Conservation (phyloP, 140 eudicot genomes). For the Flaveria floridana region DNA sequence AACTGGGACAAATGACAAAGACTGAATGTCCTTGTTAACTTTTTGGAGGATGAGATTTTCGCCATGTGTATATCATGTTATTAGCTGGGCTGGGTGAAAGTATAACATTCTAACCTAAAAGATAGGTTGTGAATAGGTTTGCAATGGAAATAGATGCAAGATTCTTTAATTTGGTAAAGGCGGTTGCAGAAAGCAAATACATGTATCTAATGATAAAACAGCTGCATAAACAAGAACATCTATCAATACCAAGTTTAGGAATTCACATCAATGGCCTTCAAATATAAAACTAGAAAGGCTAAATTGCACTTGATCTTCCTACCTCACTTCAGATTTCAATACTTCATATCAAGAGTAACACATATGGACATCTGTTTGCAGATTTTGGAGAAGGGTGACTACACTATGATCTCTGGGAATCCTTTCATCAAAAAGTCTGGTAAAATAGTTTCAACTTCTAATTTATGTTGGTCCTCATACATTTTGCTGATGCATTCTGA, state of each 20-base stretch:
- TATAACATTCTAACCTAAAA: neutral
- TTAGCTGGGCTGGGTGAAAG: conserved; percentile 4
- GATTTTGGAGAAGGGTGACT: conserved; percentile 92
- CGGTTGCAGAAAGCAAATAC: conserved; percentile 16
- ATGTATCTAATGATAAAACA: conserved; percentile 9
- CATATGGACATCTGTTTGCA: conserved; percentile 30
- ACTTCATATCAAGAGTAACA: conserved; percentile 23
- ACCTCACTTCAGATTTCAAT: conserved; percentile 21
- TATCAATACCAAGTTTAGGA: neutral
- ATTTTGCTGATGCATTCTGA: conserved; percentile 25
- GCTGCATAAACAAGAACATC: conserved; percentile 2
- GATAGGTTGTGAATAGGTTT: neutral
- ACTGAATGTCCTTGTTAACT: neutral
- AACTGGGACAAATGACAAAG: neutral
- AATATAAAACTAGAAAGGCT: neutral
- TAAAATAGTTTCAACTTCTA: conserved; percentile 29
- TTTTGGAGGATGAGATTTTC: neutral
- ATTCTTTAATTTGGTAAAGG: conserved; percentile 6
- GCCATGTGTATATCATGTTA: neutral
- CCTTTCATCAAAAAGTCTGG: conserved; percentile 91
- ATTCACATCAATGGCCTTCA: neutral
- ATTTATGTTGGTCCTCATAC: conserved; percentile 11
- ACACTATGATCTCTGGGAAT: conserved; percentile 72
- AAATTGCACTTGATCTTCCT: neutral
- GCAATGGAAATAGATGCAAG: conserved; percentile 13